Base-by-base conservation (phyloP, 306 rosid species). In the Casuarina glauca region DNA sequence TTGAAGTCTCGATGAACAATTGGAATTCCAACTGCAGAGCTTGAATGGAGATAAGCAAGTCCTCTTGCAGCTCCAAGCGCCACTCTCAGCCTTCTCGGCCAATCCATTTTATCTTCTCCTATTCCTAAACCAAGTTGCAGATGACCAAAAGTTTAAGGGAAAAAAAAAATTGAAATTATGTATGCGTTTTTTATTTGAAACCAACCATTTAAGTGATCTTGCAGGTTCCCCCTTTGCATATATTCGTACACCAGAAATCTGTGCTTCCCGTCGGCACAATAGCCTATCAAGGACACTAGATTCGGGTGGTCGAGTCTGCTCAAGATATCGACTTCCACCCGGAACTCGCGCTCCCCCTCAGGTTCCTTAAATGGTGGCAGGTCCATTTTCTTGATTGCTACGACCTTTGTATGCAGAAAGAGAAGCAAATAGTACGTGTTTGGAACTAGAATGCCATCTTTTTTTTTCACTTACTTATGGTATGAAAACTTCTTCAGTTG, bases 1-100 rank as follows among this genome's bases (percentile, higher is more conserved):
- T 92, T 92, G 79, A 93, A 90, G 84, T 92, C 97, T 77, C 99
- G 90, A 60, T 95, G 99, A 46, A 95, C 97, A 75, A 95, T 88
- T 9, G 97, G 97, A 73, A 86, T 92, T 51, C 97, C 97, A 78
- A 88, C 90, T 13, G 87, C 85, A 8, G 91, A 79, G 75, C 89
- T 82, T 51, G 97, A 91, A 81, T 95, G 99, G 52, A 91, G 95
- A 86, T 93, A 91, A 57, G 96, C 93, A 38, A 95, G 90, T 42
- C 99, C 99, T 78, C 82, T 93, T 44, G 99, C 97, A 39, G 97
- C 97, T 73, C 97, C 99, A 16, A 91, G 86, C 32, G 99, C 99
- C 80, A 93, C 93, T 79, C 81, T 89, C 41, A 93, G 87, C 82
- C 99, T 86, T 46, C 32, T 83, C 67, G 91, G 83, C 99, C 99